Conservation (phyloP, 352 stramenopile species). For the Elongisporangium anandrum region DNA sequence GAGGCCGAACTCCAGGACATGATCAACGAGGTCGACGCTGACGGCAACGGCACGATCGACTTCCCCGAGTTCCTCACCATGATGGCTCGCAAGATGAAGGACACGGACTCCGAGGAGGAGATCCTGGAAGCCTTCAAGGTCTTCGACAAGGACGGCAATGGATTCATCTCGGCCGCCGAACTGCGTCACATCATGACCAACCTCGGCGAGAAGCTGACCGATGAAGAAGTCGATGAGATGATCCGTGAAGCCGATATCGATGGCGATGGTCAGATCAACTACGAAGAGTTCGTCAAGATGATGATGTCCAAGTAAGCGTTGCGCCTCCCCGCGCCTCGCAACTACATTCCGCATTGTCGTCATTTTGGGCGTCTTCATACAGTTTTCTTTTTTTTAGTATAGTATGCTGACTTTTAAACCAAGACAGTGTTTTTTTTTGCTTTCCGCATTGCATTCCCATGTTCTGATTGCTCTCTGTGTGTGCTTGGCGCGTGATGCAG, state of each 20-base stretch:
- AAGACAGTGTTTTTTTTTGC: background rate
- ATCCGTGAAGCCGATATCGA: conserved; percentile 99
- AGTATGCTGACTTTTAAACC: background rate
- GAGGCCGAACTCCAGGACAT: conserved; percentile 98
- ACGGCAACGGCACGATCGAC: conserved; percentile 99
- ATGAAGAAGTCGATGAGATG: conserved; percentile 99
- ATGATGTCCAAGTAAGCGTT: conserved; percentile 96
- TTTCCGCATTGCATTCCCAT: background rate
- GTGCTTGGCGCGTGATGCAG: too few species aligned
- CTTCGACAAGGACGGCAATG: conserved; percentile 98
- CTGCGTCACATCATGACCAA: conserved; percentile 99
- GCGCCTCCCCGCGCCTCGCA: background rate
- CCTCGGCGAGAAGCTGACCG: conserved; percentile 97
- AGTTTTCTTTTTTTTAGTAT: background rate
- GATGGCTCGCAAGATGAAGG: conserved; percentile 99
- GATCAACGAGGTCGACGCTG: conserved; percentile 99
- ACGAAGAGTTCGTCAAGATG: conserved; percentile 99
- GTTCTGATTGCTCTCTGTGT: background rate
- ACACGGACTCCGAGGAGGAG: conserved; percentile 98
- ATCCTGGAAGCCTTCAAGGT: conserved; percentile 99
- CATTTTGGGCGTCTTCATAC: background rate
- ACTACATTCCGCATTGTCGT: background rate
- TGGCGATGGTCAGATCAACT: conserved; percentile 99
- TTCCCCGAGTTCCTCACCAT: conserved; percentile 99
- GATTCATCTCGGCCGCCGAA: conserved; percentile 98